phyloP scores from a whole-genome alignment of 2,329 filamentous ascomycete species.

The Talaromyces sp. region DNA sequence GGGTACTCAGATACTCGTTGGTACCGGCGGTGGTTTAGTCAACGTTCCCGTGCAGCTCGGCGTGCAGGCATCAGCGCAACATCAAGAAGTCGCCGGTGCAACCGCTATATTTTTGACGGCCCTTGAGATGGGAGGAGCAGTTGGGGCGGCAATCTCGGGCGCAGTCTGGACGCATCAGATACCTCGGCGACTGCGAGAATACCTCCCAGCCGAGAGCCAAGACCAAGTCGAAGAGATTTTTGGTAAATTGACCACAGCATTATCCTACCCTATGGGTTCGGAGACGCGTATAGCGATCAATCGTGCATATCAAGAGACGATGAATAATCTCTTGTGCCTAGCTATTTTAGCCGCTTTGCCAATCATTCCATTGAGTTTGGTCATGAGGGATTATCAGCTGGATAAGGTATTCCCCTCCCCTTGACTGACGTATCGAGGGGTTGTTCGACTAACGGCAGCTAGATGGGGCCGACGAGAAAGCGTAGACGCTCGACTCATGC shows the following conservation, averaged over 20 bases:
- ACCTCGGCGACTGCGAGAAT: constrained; percentile 47
- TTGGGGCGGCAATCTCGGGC: constrained; percentile 59
- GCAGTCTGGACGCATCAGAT: constrained; percentile 65
- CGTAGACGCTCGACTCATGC: constrained; percentile 16
- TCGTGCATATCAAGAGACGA: constrained; percentile 62
- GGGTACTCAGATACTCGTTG: constrained; percentile 60
- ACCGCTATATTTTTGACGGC: constrained; percentile 62
- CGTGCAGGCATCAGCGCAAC: constrained; percentile 58
- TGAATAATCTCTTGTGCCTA: constrained; percentile 56
- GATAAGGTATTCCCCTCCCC: constrained; percentile 41
- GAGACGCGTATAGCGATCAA: constrained; percentile 60
- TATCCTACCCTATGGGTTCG: constrained; percentile 57
- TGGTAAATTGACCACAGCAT: constrained; percentile 51
- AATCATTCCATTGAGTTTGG: constrained; percentile 54
- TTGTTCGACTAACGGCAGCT: constrained; percentile 3
- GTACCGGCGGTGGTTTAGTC: constrained; percentile 56
- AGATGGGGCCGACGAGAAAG: constrained; percentile 29
- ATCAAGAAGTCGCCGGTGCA: constrained; percentile 59
- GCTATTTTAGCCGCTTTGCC: constrained; percentile 56
- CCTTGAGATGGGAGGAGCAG: constrained; percentile 58
- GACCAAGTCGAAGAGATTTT: constrained; percentile 50
- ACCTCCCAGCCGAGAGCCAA: constrained; percentile 49
- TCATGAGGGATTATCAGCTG: constrained; percentile 59
- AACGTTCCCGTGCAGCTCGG: constrained; percentile 60
- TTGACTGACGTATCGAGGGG: neutral